Base-by-base conservation (phyloP, 345 rosid genomes). In the Psidium friedrichsthalianum region DNA sequence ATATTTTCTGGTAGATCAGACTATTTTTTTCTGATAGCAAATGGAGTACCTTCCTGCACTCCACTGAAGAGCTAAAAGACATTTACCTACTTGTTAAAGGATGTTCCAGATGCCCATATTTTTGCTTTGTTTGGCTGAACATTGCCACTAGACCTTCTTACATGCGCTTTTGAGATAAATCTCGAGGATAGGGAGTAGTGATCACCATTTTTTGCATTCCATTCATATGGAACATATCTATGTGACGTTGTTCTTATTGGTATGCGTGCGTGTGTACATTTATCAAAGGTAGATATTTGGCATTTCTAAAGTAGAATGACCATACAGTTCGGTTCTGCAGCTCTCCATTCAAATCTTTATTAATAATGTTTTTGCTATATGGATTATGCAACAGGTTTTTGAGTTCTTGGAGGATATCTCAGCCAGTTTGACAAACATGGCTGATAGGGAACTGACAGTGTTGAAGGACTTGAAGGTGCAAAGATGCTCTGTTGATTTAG, bases 381-480 rank as follows among this genome's bases (percentile, higher is more conserved):
- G 76, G 44, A 49, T 83, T 82, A 85, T 59, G 85, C 59, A 59
- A n/a, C 93, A 97, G 99, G 97, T 97, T 54, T 90, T 92, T 90
- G 94, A 93, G 87, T 97, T 97, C 93, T 90, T 97, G 83, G 99
- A 97, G 90, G 96, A 94, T 80, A 90, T 97, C 86, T 97, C 99
- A 82, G 88, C 94, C 89, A 91, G 91, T 91, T 93, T 97, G 90
- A 90, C 94, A 69, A 94, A 94, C 84, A 88, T 93, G 88, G 99
- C 97, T 74, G 83, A 82, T 52, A 88, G 93, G 91, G 99, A 97
- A 89, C 91, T 97, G 61, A 80, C 89, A n/a, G 47, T 92, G 80
- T 90, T 97, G 90, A 92, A 93, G 92, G 97, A 93, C 83, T 86
- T 97, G 85, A 97, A 97, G 98, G 99, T 97, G 85, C 83, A 85